phyloP scores from a whole-genome alignment of 257 asterid species.

The Marsdenia floribunda region DNA sequence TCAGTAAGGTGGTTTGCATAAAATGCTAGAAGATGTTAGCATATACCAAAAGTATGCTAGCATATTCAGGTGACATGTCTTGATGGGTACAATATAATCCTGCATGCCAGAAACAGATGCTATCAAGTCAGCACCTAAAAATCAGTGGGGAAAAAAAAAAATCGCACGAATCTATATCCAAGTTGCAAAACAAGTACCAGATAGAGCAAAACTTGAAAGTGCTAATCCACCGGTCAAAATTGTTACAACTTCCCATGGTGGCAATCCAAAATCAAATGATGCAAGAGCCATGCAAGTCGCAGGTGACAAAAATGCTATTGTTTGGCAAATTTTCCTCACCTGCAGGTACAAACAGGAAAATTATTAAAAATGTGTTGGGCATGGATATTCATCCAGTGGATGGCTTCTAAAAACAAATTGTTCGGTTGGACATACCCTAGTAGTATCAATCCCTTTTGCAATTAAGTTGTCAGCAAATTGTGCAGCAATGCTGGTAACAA shows the following conservation, averaged over 20 bases:
- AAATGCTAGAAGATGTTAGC: conserved; percentile 1
- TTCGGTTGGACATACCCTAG: conserved; percentile 47
- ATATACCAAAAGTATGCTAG: conserved; percentile 89
- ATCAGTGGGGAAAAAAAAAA: conserved; percentile 4
- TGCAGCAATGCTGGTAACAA: conserved; percentile 79
- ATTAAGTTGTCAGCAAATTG: conserved; percentile 87
- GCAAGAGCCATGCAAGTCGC: conserved; percentile 94
- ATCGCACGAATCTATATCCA: background rate
- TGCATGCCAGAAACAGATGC: conserved; percentile 25
- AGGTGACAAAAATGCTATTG: conserved; percentile 84
- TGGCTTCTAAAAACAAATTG: background rate
- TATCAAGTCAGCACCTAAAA: conserved; percentile 9
- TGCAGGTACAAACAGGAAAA: conserved; percentile 21
- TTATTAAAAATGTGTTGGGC: background rate
- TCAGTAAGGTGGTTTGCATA: background rate
- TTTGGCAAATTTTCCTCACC: conserved; percentile 93
- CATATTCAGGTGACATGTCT: conserved; percentile 96
- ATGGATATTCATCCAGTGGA: background rate
- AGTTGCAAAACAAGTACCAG: conserved; percentile 44
- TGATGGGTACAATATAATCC: conserved; percentile 97
- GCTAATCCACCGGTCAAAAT: conserved; percentile 87
- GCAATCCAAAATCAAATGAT: conserved; percentile 76
- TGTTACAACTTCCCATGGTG: conserved; percentile 74
- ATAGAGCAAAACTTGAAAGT: conserved; percentile 83
- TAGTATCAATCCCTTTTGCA: conserved; percentile 76